Percentiles rank a stretch among this genome's conserved stretches.
Conservation (phyloP, 2,329 filamentous ascomycete genomes). For the Eutypa lata region DNA sequence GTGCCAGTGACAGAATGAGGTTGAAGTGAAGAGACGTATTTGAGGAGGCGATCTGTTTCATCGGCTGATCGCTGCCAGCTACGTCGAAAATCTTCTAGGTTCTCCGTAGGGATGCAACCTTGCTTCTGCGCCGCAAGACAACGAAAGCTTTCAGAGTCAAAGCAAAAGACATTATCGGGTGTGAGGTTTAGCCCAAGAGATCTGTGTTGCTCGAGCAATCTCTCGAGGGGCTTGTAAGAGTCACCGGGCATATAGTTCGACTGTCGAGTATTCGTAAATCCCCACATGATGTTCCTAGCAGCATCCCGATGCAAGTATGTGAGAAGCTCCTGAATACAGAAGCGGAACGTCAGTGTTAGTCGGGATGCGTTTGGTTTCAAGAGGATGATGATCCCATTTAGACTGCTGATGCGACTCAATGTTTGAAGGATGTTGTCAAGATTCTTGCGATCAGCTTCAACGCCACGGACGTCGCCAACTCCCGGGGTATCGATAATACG, state of each 20-base stretch:
- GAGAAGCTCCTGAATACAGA: slow-evolving; percentile 38
- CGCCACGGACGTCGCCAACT: slow-evolving; percentile 38
- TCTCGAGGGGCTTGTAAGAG: slow-evolving; percentile 31
- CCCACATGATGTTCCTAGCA: slow-evolving; percentile 37
- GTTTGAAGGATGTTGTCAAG: slow-evolving; percentile 36
- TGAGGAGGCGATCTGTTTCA: slow-evolving; percentile 28
- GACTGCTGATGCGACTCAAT: slow-evolving; percentile 29
- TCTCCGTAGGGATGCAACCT: slow-evolving; percentile 22
- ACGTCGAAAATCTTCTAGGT: slow-evolving; percentile 29
- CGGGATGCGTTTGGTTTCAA: slow-evolving; percentile 37
- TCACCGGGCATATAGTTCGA: slow-evolving; percentile 40
- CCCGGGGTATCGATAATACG: slow-evolving; percentile 42
- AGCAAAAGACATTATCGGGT: slow-evolving; percentile 34
- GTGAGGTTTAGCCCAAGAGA: slow-evolving; percentile 28
- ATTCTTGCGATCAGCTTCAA: slow-evolving; percentile 34
- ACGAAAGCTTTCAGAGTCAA: slow-evolving; percentile 42
- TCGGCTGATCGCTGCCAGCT: slow-evolving; percentile 35
- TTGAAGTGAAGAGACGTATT: slow-evolving; percentile 22
- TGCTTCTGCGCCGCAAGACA: slow-evolving; percentile 36
- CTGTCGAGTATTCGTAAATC: slow-evolving; percentile 40
- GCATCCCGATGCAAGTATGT: slow-evolving; percentile 36
- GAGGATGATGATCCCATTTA: slow-evolving; percentile 41
- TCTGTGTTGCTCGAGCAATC: slow-evolving; percentile 25
- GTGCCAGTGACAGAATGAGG: slow-evolving; percentile 35
- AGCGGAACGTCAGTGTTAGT: slow-evolving; percentile 35